Evolutionary conservation across 2,329 filamentous ascomycete genomes (phyloP).

Genomic region (Biscogniauxia mediterranea): DNA sequence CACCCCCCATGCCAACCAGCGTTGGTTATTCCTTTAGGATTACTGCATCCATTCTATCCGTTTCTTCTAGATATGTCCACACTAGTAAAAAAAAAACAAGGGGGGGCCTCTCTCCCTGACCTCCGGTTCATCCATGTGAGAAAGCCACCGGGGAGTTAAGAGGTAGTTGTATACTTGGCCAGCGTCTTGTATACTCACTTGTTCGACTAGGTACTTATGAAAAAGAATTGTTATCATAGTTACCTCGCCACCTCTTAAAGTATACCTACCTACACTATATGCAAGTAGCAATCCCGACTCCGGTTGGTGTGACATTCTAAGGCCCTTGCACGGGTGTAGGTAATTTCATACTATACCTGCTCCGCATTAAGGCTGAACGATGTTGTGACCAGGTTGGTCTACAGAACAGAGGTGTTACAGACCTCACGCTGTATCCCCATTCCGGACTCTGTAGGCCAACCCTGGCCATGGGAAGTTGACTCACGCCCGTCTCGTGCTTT

Average conservation of each 20-base stretch:
- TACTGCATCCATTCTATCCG: background rate
- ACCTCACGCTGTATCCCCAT: background rate
- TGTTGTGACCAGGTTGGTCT: background rate
- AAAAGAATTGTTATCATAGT: background rate
- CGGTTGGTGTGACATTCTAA: background rate
- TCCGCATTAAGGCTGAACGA: conserved; percentile 2
- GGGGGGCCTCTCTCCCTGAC: background rate
- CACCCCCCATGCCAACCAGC: background rate
- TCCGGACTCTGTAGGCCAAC: background rate
- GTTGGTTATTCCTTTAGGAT: background rate
- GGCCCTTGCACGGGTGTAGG: background rate
- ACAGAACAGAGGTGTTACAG: background rate
- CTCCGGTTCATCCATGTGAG: background rate
- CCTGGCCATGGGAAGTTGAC: background rate
- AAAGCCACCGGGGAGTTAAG: background rate
- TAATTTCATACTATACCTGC: background rate
- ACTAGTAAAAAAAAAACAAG: background rate
- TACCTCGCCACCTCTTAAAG: background rate
- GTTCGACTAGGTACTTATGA: background rate
- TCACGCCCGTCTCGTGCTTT: conserved; percentile 1
- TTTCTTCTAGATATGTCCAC: background rate
- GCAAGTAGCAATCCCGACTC: background rate
- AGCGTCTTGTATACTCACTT: background rate
- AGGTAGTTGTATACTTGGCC: background rate
- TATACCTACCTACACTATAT: background rate